Evolutionary conservation across 2,329 filamentous ascomycete species (phyloP).

Genomic region (Fusarium hostae): DNA sequence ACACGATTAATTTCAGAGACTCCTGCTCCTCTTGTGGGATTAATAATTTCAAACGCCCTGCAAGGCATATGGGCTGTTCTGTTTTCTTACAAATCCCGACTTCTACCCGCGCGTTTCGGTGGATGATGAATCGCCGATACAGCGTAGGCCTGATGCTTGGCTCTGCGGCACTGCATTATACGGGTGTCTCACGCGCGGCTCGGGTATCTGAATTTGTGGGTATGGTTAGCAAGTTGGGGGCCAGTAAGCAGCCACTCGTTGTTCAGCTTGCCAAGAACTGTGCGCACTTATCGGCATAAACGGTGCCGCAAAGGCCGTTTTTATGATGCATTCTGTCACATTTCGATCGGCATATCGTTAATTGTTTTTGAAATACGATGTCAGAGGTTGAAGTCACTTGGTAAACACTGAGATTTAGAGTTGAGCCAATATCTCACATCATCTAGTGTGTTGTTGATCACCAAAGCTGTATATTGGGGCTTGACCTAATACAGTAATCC

Average conservation of each 20-base stretch:
- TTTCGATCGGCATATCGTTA: rapidly evolving
- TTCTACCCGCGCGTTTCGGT: conserved; percentile 1
- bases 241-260: not conserved
- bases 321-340: not conserved
- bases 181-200: not conserved
- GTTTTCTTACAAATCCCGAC: not conserved
- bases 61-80: not conserved
- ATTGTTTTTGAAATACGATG: not conserved
- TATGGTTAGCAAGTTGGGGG: not conserved
- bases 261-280: not conserved
- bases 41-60: not conserved
- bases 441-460: not conserved
- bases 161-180: not conserved
- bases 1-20: rapidly evolving
- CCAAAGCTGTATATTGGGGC: not conserved
- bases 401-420: rapidly evolving
- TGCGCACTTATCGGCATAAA: not conserved
- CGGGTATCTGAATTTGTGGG: not conserved
- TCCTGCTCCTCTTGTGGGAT: not conserved
- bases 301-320: not conserved
- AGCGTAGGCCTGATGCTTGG: not conserved
- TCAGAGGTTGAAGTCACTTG: not conserved
- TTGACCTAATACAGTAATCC: not conserved
- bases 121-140: not conserved
- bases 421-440: not conserved